Percentiles rank a stretch among this genome's conserved stretches.
Conservation (phyloP, 2,329 filamentous ascomycete species). For the Akanthomyces dipterigenus region DNA sequence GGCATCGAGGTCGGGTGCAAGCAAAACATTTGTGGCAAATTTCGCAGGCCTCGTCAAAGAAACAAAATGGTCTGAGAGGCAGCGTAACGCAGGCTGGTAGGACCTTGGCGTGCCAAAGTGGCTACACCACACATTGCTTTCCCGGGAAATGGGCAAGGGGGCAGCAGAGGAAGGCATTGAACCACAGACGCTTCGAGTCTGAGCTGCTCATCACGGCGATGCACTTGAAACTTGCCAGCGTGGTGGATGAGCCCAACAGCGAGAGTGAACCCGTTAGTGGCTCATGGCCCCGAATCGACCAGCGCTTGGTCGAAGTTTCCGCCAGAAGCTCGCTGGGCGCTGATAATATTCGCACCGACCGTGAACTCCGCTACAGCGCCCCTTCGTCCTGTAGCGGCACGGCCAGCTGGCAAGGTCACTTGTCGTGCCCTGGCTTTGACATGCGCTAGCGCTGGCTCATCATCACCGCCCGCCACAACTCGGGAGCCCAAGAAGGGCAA, state of each 20-base stretch:
- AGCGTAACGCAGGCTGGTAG: background rate
- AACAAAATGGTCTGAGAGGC: too few species aligned
- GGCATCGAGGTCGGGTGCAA: background rate
- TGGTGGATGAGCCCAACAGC: too few species aligned
- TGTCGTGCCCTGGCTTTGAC: background rate
- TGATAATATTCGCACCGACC: background rate
- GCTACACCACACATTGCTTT: too few species aligned
- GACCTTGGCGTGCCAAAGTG: background rate
- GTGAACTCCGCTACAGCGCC: background rate
- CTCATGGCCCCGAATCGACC: background rate
- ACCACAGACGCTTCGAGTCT: background rate
- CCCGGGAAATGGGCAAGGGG: background rate
- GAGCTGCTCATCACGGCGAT: background rate
- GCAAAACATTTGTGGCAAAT: too few species aligned
- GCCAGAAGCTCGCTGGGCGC: background rate
- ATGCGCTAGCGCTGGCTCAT: background rate
- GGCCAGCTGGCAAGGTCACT: background rate
- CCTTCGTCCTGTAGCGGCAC: background rate
- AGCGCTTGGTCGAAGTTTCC: background rate
- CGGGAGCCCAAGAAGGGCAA: background rate
- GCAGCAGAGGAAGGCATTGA: background rate
- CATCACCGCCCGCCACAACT: background rate
- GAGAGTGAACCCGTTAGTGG: background rate
- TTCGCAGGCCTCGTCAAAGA: too few species aligned
- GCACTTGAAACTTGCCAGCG: too few species aligned